These are phyloP conservation scores for Malus hybrid DNA, from an alignment of 331 rosid genomes.

Conservation along the genomic window DNA sequence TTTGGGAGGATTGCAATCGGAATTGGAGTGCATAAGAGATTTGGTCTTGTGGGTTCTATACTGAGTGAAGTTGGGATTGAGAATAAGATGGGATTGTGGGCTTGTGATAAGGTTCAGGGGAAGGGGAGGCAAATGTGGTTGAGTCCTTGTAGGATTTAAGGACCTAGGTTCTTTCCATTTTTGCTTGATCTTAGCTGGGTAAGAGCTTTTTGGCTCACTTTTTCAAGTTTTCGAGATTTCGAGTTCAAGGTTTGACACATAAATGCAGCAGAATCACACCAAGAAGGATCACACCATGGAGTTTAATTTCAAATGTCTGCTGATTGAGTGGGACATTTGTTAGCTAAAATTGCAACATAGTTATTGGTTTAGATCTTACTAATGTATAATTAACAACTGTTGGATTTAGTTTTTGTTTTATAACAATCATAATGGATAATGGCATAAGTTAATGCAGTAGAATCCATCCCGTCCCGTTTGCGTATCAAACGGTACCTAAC, in stretches of 20 bases:
- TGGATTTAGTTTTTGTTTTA: neutral
- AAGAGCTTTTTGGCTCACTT: conserved; percentile 8
- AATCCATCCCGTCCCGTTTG: too few species aligned
- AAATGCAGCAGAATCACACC: conserved; percentile 72
- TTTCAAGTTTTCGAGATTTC: too few species aligned
- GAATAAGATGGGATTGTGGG: conserved; percentile 58
- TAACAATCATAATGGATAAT: conserved; percentile 26
- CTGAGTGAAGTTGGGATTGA: conserved; percentile 40
- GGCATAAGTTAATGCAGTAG: conserved; percentile 19
- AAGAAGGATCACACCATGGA: conserved; percentile 40
- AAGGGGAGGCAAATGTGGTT: conserved; percentile 95
- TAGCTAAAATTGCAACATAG: conserved; percentile 1
- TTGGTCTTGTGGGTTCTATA: conserved; percentile 47
- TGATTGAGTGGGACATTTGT: conserved; percentile 2
- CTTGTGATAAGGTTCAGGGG: conserved; percentile 85
- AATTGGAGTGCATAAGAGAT: conserved; percentile 64
- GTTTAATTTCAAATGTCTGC: neutral
- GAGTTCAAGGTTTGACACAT: conserved; percentile 20
- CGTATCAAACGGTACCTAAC: too few species aligned
- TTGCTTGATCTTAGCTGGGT: conserved; percentile 34
- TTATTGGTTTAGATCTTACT: neutral
- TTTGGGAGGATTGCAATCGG: conserved; percentile 16
- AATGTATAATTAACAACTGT: neutral
- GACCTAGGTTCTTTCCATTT: conserved; percentile 1
- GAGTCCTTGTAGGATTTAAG: conserved; percentile 4